These are phyloP conservation scores for Diophrys appendiculata DNA, from an alignment of 73 alveolate species.

Conservation along the genomic window DNA sequence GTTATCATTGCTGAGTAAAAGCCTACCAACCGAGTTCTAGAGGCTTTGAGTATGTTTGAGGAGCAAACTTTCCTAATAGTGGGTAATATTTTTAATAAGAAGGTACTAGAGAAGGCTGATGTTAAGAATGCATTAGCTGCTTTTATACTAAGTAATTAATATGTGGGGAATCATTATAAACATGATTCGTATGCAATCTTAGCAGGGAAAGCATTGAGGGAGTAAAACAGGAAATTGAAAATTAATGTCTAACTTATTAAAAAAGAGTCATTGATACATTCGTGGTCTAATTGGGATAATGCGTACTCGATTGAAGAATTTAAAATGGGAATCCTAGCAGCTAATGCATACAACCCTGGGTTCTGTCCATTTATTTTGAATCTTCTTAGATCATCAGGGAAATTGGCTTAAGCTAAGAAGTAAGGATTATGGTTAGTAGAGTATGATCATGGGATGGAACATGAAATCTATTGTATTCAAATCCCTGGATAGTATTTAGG, in stretches of 20 bases:
- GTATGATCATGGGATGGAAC: conserved; percentile 65
- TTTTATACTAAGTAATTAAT: conserved; percentile 58
- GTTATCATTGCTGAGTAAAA: conserved; percentile 51
- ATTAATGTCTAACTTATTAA: conserved; percentile 56
- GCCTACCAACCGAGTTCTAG: conserved; percentile 42
- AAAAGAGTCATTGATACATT: conserved; percentile 63
- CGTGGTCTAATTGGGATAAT: conserved; percentile 73
- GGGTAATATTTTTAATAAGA: conserved; percentile 52
- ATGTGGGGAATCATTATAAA: conserved; percentile 28
- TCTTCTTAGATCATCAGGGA: conserved; percentile 52
- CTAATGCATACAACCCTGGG: conserved; percentile 73
- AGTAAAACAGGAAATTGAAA: conserved; percentile 38
- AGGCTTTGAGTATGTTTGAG: conserved; percentile 51
- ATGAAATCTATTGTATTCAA: conserved; percentile 59
- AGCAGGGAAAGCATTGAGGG: conserved; percentile 55
- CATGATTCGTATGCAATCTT: conserved; percentile 65
- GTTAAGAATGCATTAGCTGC: conserved; percentile 59
- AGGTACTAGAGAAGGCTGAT: conserved; percentile 48
- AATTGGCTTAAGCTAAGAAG: conserved; percentile 24
- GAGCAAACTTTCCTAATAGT: conserved; percentile 53
- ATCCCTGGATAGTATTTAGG: conserved; percentile 45
- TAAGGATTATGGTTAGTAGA: conserved; percentile 62
- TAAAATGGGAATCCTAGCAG: conserved; percentile 64
- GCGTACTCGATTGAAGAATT: conserved; percentile 65
- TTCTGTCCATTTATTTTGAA: conserved; percentile 61